These are phyloP conservation scores for Leptographium wingfieldii DNA, from an alignment of 2,329 filamentous ascomycete genomes.

Conservation along the genomic window DNA sequence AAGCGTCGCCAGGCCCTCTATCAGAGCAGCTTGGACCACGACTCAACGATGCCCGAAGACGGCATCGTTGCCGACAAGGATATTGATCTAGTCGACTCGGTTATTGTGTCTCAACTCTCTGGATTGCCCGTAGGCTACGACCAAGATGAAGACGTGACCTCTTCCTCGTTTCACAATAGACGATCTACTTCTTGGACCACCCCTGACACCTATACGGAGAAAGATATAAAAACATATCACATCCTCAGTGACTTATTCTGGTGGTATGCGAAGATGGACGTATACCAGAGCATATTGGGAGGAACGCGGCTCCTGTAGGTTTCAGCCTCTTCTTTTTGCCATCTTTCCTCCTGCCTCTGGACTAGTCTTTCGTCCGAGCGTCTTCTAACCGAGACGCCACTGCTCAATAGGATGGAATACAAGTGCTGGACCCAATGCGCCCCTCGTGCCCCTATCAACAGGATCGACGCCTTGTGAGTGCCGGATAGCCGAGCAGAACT, in stretches of 20 bases:
- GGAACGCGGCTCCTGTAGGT: conserved; percentile 76
- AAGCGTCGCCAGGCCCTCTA: conserved; percentile 26
- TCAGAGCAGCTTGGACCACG: not conserved
- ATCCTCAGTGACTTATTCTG: conserved; percentile 79
- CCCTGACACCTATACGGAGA: conserved; percentile 26
- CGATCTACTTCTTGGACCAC: conserved; percentile 2
- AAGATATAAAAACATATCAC: conserved; percentile 69
- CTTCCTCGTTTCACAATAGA: not conserved
- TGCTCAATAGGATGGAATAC: conserved; percentile 55
- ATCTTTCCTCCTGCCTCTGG: conserved; percentile 4
- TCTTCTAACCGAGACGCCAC: not conserved
- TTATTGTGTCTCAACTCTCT: conserved; percentile 28
- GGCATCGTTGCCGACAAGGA: conserved; percentile 14
- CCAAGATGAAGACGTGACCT: conserved; percentile 16
- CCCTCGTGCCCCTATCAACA: conserved; percentile 68
- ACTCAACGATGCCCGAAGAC: not conserved
- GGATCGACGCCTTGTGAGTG: conserved; percentile 56
- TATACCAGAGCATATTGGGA: conserved; percentile 80
- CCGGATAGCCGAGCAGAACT: not conserved
- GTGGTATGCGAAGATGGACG: conserved; percentile 94
- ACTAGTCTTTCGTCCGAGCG: conserved; percentile 2
- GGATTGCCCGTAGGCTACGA: conserved; percentile 26
- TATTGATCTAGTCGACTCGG: conserved; percentile 27
- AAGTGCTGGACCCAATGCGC: conserved; percentile 75
- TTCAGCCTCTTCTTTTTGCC: not conserved